A percentile compares a stretch with the other conserved stretches of the same genome.
Conservation (phyloP, 2,329 filamentous ascomycete species). For the Pseudogymnoascus sp. region DNA sequence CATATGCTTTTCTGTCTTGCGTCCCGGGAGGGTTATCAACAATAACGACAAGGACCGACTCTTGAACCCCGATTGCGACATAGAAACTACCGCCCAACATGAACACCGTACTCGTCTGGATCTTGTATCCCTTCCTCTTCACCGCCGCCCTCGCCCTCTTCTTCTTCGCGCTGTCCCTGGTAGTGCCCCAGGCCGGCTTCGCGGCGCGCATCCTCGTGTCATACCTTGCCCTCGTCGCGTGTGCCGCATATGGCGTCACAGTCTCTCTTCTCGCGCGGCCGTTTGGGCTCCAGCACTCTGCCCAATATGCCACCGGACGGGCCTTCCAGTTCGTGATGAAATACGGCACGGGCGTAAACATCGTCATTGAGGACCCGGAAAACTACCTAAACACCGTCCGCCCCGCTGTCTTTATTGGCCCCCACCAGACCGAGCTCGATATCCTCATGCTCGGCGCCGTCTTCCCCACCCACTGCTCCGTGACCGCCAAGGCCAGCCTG, state of each 20-base stretch:
- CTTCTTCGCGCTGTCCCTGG: constrained; percentile 55
- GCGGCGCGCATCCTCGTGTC: constrained; percentile 58
- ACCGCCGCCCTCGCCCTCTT: constrained; percentile 43
- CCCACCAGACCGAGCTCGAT: constrained; percentile 95
- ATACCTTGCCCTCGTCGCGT: constrained; percentile 53
- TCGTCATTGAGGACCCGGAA: constrained; percentile 62
- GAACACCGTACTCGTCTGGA: constrained; percentile 21
- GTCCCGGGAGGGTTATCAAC: constrained; percentile 6
- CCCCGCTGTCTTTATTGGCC: constrained; percentile 85
- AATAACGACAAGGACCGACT: not conserved
- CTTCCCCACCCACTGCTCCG: constrained; percentile 85
- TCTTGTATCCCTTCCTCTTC: constrained; percentile 39
- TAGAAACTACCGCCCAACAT: not conserved
- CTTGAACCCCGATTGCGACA: not conserved
- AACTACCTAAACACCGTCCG: constrained; percentile 48
- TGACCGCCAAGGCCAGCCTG: constrained; percentile 84
- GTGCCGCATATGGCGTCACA: constrained; percentile 65
- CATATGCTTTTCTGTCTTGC: constrained; percentile 4
- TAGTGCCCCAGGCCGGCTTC: constrained; percentile 54
- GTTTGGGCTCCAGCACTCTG: constrained; percentile 62
- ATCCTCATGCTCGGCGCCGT: constrained; percentile 82
- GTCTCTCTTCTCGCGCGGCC: constrained; percentile 64
- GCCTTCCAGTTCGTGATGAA: constrained; percentile 75
- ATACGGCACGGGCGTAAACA: constrained; percentile 66
- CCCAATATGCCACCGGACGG: constrained; percentile 78